Base-by-base conservation (phyloP, 345 rosid species). In the Gossypium thurberi region DNA sequence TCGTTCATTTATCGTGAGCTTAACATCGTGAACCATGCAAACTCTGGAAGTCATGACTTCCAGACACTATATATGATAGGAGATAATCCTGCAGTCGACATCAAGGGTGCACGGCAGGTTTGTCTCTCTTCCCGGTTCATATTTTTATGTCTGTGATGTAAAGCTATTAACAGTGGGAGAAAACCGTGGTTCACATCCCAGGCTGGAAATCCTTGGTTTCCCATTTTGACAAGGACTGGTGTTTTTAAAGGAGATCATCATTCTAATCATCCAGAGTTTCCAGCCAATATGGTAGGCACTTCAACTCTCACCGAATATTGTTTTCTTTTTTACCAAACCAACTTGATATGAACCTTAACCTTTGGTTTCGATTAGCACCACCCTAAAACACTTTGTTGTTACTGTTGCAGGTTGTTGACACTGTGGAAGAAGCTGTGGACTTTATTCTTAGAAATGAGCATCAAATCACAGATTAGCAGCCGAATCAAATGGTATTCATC, bases 121-220 rank as follows among this genome's bases (percentile, higher is more conserved):
- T 74, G 76, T 78, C 57, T 55, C 42, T 50, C 40, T 12, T 26
- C 50, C 23, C 6, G 3, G 10, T 18, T 33, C 50, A 15, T 73
- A 33, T 50, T 17, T 33, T 37, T 20, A 7, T 55, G 37, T 12
- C 48, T 64, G 8, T 18, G 55, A 17, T 17, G 44, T 56, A 63
- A 15, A n/a, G 18, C 25, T 67, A 21, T 20, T 8, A 47, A 48
- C 10, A 10, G 6, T 25, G 13, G 17, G 23, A 48, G 21, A 48
- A 14, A 48, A 43, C 40, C 8, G 21, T 33, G 9, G 42, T 25
- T 71, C 51, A 18, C 44, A 12, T 80, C 71, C 73, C 86, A 91
- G 96, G 92, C 92, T 4, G 94, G 97, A 74, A 79, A 61, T 37
- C 98, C 88, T 26, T 90, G 98, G 96, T 93, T 91, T 85, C 87